Base-by-base conservation (phyloP, 257 asterid genomes). In the Cordia subcordata region DNA sequence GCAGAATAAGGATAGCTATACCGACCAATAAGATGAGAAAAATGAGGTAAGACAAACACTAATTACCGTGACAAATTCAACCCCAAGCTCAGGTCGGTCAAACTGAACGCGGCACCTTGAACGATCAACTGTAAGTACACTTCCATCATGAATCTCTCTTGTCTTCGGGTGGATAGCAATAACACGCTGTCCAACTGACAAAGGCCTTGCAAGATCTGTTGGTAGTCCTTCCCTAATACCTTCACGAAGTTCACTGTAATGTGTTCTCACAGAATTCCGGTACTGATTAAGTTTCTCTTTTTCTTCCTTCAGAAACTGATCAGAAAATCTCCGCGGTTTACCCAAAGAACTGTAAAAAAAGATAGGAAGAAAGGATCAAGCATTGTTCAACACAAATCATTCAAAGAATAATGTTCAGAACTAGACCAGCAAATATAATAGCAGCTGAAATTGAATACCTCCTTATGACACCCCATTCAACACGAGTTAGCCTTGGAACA, bases 121-220 rank as follows among this genome's bases (percentile, higher is more conserved):
- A 77, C 81, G 92, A 68, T 85, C 95, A 73, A 88, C 98, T 59
- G 95, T 91, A 49, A 91, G 78, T 68, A 91, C 94, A 59, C 85
- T 85, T 59, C 98, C 98, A 65, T 84, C 94, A 68, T 85, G 89
- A 65, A 91, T 81, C 70, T 85, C 96, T 76, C 95, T 84, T 50
- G 96, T 83, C 85, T 82, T 88, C 20, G 98, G 98, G 71, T 91
- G 98, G 65, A 91, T 83, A 55, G 98, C 96, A 58, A 88, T 76
- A 62, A 91, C 96, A 58, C 90, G 96, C 68, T 88, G 98, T 55
- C 95, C 98, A 39, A 91, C 98, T 32, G 95, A 81, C 65, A 91
- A 84, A 65, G 98, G 95, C 78, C 80, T 76, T 37, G 96, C 92
- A 65, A 91, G 90, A 82, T 91, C 96, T 19, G 96, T 84, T 14